phyloP scores from a whole-genome alignment of 225 moss, liverwort and hornwort species.

The Sphagnum tenellum region DNA sequence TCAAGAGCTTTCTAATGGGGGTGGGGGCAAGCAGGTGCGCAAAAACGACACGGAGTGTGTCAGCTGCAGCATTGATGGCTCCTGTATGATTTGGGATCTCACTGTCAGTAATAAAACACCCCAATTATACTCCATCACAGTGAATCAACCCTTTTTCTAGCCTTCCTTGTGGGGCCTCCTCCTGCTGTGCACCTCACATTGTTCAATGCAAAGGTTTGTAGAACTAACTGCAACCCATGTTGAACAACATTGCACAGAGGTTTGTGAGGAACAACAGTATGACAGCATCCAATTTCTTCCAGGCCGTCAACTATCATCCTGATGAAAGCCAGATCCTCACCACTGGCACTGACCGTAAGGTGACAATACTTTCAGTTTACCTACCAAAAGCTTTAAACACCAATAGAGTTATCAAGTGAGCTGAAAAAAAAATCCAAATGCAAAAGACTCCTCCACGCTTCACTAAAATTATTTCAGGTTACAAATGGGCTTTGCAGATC shows the following conservation, averaged over 20 bases:
- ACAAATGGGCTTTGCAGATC: constrained; percentile 23
- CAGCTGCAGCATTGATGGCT: constrained; percentile 89
- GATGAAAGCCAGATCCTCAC: constrained; percentile 94
- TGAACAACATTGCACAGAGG: constrained; percentile 29
- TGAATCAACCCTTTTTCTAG: no score
- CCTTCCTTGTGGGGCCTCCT: neutral
- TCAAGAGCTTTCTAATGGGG: no score
- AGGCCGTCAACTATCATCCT: constrained; percentile 79
- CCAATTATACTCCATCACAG: no score
- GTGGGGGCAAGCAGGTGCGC: constrained; percentile 39
- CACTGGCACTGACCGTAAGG: constrained; percentile 94
- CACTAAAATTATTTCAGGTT: neutral
- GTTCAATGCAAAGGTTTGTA: no score
- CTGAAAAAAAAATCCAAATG: no score
- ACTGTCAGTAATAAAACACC: constrained; percentile 22
- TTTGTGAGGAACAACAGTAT: constrained; percentile 84
- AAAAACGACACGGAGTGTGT: constrained; percentile 86
- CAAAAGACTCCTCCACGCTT: neutral
- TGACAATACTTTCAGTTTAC: constrained; percentile 2
- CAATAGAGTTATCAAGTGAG: no score
- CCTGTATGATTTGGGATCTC: constrained; percentile 95
- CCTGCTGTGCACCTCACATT: no score
- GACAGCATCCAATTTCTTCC: constrained; percentile 80
- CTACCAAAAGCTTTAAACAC: no score
- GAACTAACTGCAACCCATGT: no score